These are phyloP conservation scores for Centaurea solstitialis DNA, from an alignment of 129 eudicot genomes.

Conservation along the genomic window DNA sequence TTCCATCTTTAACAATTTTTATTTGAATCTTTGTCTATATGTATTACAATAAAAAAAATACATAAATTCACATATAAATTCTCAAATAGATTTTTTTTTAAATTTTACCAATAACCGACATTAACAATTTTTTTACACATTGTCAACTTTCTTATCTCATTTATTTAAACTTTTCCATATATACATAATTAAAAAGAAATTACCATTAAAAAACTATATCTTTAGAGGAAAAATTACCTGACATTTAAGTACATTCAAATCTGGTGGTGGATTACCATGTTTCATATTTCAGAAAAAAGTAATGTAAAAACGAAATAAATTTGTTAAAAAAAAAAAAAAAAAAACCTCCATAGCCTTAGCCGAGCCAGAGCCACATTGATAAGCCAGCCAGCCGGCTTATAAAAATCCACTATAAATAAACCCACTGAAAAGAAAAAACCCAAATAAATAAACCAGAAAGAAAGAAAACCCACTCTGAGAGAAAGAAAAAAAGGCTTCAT, in stretches of 20 bases:
- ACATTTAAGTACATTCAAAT: conserved; percentile 34
- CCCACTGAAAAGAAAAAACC: conserved; percentile 27
- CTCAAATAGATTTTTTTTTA: too few species aligned
- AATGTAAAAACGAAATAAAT: neutral
- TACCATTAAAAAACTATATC: neutral
- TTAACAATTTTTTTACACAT: too few species aligned
- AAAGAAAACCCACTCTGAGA: conserved; percentile 11
- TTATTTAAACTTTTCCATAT: too few species aligned
- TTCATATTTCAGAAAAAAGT: conserved; percentile 28
- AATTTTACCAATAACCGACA: too few species aligned
- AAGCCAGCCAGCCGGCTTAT: conserved; percentile 28
- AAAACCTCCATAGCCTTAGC: conserved; percentile 20
- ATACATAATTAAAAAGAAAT: too few species aligned
- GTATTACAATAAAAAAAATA: too few species aligned
- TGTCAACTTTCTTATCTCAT: too few species aligned
- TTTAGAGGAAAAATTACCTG: conserved; percentile 14
- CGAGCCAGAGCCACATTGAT: conserved; percentile 28
- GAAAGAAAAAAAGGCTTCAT: conserved; percentile 1
- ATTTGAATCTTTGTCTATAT: too few species aligned
- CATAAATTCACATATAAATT: too few species aligned
- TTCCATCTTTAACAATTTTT: too few species aligned
- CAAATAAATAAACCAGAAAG: conserved; percentile 34
- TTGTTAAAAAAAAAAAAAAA: neutral
- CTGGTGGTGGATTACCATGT: conserved; percentile 27
- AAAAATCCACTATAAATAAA: conserved; percentile 26